These are phyloP conservation scores for Pterocarpus santalinus DNA, from an alignment of 306 rosid genomes.

Conservation along the genomic window DNA sequence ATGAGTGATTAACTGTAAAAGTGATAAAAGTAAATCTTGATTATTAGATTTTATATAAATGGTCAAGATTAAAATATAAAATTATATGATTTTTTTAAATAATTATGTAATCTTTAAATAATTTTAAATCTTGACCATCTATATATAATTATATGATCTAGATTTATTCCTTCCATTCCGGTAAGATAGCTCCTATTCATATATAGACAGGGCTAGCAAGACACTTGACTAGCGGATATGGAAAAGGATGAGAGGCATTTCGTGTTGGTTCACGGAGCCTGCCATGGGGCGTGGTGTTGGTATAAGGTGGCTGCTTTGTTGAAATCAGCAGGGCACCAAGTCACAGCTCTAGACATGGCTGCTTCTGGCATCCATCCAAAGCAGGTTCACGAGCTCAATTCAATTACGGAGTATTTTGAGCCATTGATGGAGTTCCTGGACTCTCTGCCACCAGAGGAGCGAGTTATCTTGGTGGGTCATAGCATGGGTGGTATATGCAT, in stretches of 20 bases:
- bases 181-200: too few relatives aligned
- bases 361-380: conserved; percentile 62
- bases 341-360: conserved; percentile 65
- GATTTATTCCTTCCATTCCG: too few relatives aligned
- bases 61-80: too few relatives aligned
- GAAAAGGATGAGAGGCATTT: conserved; percentile 45
- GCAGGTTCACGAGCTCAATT: conserved; percentile 46
- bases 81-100: too few relatives aligned
- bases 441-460: conserved; percentile 48
- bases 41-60: too few relatives aligned
- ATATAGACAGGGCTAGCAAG: too few relatives aligned
- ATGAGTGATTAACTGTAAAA: too few relatives aligned
- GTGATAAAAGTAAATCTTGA: too few relatives aligned
- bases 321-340: conserved; percentile 56
- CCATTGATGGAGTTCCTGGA: conserved; percentile 59
- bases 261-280: conserved; percentile 69
- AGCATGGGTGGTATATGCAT: conserved; percentile 61
- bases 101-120: too few relatives aligned
- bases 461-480: conserved; percentile 68
- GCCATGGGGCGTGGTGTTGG: conserved; percentile 83
- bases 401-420: conserved; percentile 51
- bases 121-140: too few relatives aligned
- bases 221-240: not conserved
- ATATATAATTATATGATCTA: too few relatives aligned
- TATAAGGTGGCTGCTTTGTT: conserved; percentile 53